Percentiles rank a stretch among this genome's conserved stretches.
These are phyloP conservation scores for Arthrinium puccinioides DNA, from an alignment of 2,329 filamentous ascomycete genomes.

Conservation along the genomic window DNA sequence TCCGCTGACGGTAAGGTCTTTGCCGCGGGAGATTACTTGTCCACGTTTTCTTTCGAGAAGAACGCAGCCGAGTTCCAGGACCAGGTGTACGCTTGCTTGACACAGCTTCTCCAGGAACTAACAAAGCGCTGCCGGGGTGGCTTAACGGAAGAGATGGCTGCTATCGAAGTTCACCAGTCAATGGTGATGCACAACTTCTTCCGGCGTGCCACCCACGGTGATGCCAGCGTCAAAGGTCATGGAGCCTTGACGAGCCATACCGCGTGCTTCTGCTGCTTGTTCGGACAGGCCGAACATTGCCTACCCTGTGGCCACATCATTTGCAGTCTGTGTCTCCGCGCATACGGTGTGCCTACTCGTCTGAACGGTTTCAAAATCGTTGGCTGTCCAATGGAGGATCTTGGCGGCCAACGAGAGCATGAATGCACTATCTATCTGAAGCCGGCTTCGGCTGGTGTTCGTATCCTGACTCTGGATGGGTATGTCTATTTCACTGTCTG, in stretches of 20 bases:
- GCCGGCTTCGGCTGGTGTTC: conserved; percentile 25
- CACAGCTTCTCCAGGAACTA: conserved; percentile 16
- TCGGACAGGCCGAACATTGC: conserved; percentile 31
- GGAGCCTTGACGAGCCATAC: conserved; percentile 28
- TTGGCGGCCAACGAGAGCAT: neutral
- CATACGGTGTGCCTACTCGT: conserved; percentile 12
- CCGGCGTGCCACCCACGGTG: conserved; percentile 10
- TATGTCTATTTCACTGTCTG: conserved; percentile 19
- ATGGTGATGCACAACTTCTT: conserved; percentile 24
- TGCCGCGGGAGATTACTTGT: conserved; percentile 30
- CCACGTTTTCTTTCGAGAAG: conserved; percentile 23
- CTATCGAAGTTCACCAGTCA: conserved; percentile 17
- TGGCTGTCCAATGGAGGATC: conserved; percentile 2
- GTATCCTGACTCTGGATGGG: conserved; percentile 34
- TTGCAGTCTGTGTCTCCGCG: conserved; percentile 31
- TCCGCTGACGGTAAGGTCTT: conserved; percentile 32
- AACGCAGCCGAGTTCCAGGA: conserved; percentile 18
- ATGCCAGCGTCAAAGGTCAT: neutral
- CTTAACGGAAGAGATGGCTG: conserved; percentile 10
- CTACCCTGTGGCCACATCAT: conserved; percentile 38
- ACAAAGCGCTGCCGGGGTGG: neutral
- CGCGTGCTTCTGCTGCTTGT: conserved; percentile 38
- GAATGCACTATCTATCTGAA: conserved; percentile 15
- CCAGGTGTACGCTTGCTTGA: conserved; percentile 19
- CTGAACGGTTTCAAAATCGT: neutral